Base-by-base conservation (phyloP, 345 rosid genomes). In the Populus ilicifolia region DNA sequence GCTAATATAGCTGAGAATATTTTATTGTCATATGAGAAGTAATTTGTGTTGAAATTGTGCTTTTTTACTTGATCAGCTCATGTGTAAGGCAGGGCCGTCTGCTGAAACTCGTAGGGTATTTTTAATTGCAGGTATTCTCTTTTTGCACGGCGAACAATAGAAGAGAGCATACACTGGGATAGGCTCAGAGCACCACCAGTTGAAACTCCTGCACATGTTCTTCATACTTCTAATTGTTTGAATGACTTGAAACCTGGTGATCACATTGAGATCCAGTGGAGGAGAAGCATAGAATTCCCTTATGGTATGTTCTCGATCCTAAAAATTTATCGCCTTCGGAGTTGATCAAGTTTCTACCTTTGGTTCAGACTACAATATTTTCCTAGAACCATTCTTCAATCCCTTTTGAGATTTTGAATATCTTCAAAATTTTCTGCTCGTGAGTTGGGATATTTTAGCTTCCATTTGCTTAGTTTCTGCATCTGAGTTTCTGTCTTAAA, bases 181-280 rank as follows among this genome's bases (percentile, higher is more conserved):
- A 90, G 99, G 79, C 72, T 95, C 70, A 87, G 99, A 86, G 89
- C 88, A 68, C 88, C 93, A 12, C 92, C 94, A 11, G 80, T 88
- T 27, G 93, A 91, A 83, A 80, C 91, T 77, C 78, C 90, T 29
- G 90, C 96, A 16, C 87, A 89, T 39, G 85, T 84, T 88, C 99
- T 95, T 67, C 88, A 88, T 79, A 76, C 81, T 44, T 88, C 96
- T 27, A 89, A 90, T 78, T 89, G 94, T 77, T 81, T 93, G 76
- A 71, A 86, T 78, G 94, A 95, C 43, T 84, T 93, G 73, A 85
- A 68, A 67, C 99, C 99, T 9, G 97, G 97, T 13, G 90, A 95
- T 83, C 93, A 92, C 84, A 87, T 95, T 0, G 99, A 95, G 87
- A 90, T 95, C 77, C 99, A 95, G 72, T 95, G 99, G 99, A 89